These are phyloP conservation scores for Quercus engelmannii DNA, from an alignment of 306 rosid genomes.

Conservation along the genomic window DNA sequence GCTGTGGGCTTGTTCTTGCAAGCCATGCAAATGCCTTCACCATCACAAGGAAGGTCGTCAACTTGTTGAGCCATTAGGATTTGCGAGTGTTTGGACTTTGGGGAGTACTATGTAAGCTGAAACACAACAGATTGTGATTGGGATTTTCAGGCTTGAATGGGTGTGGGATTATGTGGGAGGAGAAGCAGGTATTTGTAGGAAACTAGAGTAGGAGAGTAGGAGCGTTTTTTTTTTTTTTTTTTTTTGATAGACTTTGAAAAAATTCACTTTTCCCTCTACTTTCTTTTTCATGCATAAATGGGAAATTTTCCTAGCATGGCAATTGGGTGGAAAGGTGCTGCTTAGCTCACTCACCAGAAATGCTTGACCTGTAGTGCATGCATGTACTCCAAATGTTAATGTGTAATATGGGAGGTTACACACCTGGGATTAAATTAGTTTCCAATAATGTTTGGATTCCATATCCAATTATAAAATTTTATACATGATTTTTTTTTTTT, in stretches of 20 bases:
- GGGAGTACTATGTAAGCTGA: not conserved
- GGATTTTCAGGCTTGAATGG: too few species aligned
- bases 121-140: too few species aligned
- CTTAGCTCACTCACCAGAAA: not conserved
- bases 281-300: not conserved
- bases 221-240: not conserved
- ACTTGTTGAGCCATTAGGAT: conserved; percentile 7
- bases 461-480: too few species aligned
- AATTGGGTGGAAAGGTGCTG: not conserved
- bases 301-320: not conserved
- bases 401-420: not conserved
- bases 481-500: too few species aligned
- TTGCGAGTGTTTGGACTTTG: not conserved
- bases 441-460: too few species aligned
- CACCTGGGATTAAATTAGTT: too few species aligned
- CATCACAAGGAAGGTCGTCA: conserved; percentile 44
- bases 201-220: too few species aligned
- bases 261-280: not conserved
- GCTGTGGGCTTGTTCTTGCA: conserved; percentile 42
- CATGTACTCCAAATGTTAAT: not conserved
- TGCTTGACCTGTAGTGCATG: not conserved
- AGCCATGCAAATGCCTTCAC: conserved; percentile 48
- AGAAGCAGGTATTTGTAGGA: not conserved
- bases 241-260: not conserved
- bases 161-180: not conserved